Evolutionary conservation across 768 basidiomycete species (phyloP).

Genomic region (Ramaria sp.): DNA sequence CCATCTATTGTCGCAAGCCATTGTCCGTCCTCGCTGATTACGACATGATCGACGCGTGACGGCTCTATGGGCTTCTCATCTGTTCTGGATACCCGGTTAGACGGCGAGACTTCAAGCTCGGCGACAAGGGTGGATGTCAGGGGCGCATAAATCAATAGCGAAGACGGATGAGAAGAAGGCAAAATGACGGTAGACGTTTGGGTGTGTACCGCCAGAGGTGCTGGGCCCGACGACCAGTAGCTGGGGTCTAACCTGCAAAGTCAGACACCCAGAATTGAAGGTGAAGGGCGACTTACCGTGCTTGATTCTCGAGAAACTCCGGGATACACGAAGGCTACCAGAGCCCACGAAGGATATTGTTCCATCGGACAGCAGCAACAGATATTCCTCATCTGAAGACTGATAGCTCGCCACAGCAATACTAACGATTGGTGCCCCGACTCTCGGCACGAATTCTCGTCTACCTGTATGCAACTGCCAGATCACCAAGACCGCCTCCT

Average conservation of each 20-base stretch:
- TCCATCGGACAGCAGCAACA: conserved; percentile 74
- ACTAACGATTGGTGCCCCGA: conserved; percentile 77
- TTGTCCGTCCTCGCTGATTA: conserved; percentile 54
- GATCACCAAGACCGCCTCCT: conserved; percentile 92
- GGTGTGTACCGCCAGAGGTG: conserved; percentile 70
- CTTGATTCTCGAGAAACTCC: conserved; percentile 69
- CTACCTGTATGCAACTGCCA: conserved; percentile 90
- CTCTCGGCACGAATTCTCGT: conserved; percentile 85
- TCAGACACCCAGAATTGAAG: conserved; percentile 15
- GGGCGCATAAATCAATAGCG: conserved; percentile 86
- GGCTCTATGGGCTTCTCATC: conserved; percentile 72
- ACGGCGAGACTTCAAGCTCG: conserved; percentile 89
- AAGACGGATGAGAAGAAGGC: conserved; percentile 90
- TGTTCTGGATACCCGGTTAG: conserved; percentile 77
- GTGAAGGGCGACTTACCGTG: conserved; percentile 37
- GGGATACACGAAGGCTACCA: conserved; percentile 57
- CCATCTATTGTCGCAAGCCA: conserved; percentile 92
- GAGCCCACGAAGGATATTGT: conserved; percentile 68
- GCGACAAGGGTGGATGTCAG: conserved; percentile 56
- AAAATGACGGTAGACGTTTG: conserved; percentile 69
- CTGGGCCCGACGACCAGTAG: conserved; percentile 17
- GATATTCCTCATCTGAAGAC: conserved; percentile 71
- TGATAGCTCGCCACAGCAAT: conserved; percentile 43
- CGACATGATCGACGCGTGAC: conserved; percentile 59
- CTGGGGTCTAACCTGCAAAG: conserved; percentile 26